phyloP scores from a whole-genome alignment of 768 basidiomycete genomes.

The Megacollybia marginata region DNA sequence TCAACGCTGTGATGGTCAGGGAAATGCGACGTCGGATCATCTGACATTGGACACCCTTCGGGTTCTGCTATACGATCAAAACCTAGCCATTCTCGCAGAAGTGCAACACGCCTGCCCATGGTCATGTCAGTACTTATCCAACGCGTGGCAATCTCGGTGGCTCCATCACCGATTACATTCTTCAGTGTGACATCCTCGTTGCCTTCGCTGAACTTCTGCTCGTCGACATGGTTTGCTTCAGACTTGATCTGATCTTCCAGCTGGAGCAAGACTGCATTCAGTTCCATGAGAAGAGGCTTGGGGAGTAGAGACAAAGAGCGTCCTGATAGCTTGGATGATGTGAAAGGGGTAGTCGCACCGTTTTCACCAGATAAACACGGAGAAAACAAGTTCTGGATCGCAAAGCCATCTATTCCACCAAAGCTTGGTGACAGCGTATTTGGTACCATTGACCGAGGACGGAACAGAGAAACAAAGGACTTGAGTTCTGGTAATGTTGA shows the following conservation, averaged over 20 bases:
- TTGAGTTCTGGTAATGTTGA: constrained; percentile 84
- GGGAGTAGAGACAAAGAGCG: constrained; percentile 3
- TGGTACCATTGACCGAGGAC: constrained; percentile 68
- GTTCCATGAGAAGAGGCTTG: constrained; percentile 2
- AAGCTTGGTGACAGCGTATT: constrained; percentile 59
- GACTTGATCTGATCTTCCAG: not conserved
- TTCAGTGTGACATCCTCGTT: constrained; percentile 46
- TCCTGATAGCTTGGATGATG: not conserved
- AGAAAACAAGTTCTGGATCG: constrained; percentile 62
- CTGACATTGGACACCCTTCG: not conserved
- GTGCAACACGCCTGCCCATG: constrained; percentile 32
- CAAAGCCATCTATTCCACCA: constrained; percentile 63
- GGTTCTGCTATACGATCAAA: constrained; percentile 7
- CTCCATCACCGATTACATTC: constrained; percentile 58
- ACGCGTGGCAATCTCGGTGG: constrained; percentile 33
- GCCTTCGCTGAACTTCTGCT: constrained; percentile 7
- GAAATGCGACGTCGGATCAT: not conserved
- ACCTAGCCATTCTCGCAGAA: constrained; percentile 37
- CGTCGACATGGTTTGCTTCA: constrained; percentile 3
- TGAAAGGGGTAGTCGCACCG: not conserved
- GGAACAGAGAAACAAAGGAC: constrained; percentile 74
- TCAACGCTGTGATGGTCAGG: not conserved
- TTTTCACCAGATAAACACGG: constrained; percentile 35
- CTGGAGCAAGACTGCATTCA: not conserved
- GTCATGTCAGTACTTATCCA: constrained; percentile 43